Evolutionary conservation across 163 green algal genomes (phyloP), one percentile per base, ranked within the genome.

Genomic region (Smithsoniella earleae): DNA sequence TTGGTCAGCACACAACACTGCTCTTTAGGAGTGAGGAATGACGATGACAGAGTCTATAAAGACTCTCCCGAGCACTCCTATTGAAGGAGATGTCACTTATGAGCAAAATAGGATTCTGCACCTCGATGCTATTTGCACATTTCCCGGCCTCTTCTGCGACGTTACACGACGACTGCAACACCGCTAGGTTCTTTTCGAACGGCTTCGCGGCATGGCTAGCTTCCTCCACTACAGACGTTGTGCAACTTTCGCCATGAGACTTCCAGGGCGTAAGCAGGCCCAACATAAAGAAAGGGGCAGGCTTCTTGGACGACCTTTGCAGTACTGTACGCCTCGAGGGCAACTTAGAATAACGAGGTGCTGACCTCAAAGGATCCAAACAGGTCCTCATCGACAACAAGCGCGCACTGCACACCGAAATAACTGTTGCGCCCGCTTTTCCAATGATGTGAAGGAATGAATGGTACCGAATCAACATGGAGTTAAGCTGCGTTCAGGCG

Each of bases 321-420:
- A 69, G n/a, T 69, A 18, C 25, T 49, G 40, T 10, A 49, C 40
- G 40, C 40, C 40, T 10, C 13, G 40, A 49, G 10, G 40, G 13
- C 13, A 49, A 49, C 40, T 49, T 49, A 10, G 10, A 49, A 13
- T 49, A 49, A 49, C 40, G 40, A 49, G 40, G 58, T 34, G 18
- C 58, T 34, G 25, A 69, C 58, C 58, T 69, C 34, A 69, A 69
- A 69, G 58, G n/a, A 69, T 69, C 58, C 58, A 34, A 18, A 40
- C 31, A 33, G 58, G n/a, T 69, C 58, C 58, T 69, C 58, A 69
- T 69, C 27, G 40, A 13, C 10, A 13, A 49, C 10, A 49, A 10
- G 40, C 40, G 40, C 40, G 10, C 40, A 49, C 40, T 49, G 40
- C 40, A 49, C n/a, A n/a, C n/a, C n/a, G n/a, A n/a, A n/a, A n/a